Evolutionary conservation across 768 basidiomycete genomes (phyloP), one percentile per base, ranked within the genome.

Genomic region (Psilocybe cyanescens): DNA sequence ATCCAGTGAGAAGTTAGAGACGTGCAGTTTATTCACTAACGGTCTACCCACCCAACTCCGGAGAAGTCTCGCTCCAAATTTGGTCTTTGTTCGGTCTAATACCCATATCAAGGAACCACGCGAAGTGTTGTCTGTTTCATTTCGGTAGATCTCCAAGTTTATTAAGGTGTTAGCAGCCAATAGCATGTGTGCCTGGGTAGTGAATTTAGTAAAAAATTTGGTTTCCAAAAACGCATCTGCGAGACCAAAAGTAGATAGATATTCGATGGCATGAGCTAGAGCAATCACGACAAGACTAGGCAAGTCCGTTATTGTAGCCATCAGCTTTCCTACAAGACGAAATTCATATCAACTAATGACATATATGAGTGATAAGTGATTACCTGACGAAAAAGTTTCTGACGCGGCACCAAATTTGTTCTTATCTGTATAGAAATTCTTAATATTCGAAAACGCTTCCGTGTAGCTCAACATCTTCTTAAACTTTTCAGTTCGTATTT

Each of bases 131-230:
- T 97, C 90, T 0, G 93, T 94, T 69, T 92, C 90, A 67, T 98
- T 99, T 35, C 87, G 84, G 72, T 93, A 96, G n/a, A 99, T 87
- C 73, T 99, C 96, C 76, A 97, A 74, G 70, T 97, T 98, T 11
- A 83, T 82, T 9, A 99, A 75, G 0, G 97, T 97, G 70, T 94
- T 97, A 28, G 88, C 89, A 51, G 90, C 91, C 49, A 99, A 81
- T 19, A 94, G 79, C 96, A 99, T 96, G 64, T 94, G 89, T 0
- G 86, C 83, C 57, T 84, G 82, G 24, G 87, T 86, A 3, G 91
- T 79, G 70, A 99, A 99, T 68, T 78, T 85, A 17, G 78, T 81
- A 76, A 97, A 97, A 71, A 92, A 92, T 24, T 82, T 82, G 2
- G 91, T 87, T 64, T 92, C 89, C 5, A 88, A 68, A 62, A 98